phyloP scores from a whole-genome alignment of 768 basidiomycete species.

The Tylopilus felleus region DNA sequence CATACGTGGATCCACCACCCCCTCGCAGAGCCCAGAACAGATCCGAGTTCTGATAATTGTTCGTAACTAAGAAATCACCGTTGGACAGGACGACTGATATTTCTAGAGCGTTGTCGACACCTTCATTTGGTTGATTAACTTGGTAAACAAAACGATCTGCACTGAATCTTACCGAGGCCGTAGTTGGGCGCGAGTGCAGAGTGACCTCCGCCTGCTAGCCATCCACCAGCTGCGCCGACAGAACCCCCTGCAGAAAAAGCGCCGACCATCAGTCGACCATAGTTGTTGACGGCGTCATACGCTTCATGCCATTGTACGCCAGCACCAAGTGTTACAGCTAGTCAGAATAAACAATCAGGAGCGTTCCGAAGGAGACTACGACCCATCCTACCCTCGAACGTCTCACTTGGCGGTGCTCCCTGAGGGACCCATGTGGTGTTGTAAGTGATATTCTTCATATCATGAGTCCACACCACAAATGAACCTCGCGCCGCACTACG shows the following conservation, averaged over 20 bases:
- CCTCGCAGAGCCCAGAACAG: no score
- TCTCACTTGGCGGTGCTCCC: no score
- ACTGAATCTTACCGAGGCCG: slow-evolving; percentile 39
- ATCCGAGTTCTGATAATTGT: no score
- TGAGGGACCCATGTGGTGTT: no score
- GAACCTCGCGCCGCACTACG: slow-evolving; percentile 37
- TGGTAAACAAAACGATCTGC: not conserved
- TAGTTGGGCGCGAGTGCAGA: slow-evolving; percentile 37
- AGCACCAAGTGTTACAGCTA: no score
- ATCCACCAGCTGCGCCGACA: no score
- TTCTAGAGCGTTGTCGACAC: slow-evolving; percentile 43
- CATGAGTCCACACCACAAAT: slow-evolving; percentile 43
- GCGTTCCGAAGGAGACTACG: not conserved
- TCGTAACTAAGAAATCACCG: slow-evolving; percentile 39
- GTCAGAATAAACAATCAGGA: slow-evolving; percentile 14
- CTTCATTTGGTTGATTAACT: no score
- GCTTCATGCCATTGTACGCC: no score
- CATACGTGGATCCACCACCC: no score
- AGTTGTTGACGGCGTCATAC: slow-evolving; percentile 38
- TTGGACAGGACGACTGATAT: slow-evolving; percentile 43
- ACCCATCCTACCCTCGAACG: slow-evolving; percentile 23
- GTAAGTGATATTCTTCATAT: slow-evolving; percentile 39
- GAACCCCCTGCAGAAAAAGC: slow-evolving; percentile 40
- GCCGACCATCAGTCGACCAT: slow-evolving; percentile 44
- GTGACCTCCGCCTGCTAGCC: slow-evolving; percentile 50